phyloP scores from a whole-genome alignment of 192 early-diverging fungal species.

The Dimargaris cristalligena region DNA sequence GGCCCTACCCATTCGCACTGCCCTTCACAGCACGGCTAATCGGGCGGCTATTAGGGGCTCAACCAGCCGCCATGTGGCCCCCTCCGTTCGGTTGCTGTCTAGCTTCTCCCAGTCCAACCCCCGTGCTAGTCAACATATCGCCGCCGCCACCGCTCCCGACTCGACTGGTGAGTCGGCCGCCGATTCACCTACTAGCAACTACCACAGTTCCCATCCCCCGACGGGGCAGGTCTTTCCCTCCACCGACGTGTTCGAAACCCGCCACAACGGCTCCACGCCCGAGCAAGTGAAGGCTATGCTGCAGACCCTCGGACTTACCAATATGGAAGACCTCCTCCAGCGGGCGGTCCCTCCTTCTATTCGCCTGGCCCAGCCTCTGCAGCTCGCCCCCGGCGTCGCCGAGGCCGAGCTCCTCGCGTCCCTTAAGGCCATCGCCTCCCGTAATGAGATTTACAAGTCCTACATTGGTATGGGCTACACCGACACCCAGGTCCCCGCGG shows the following conservation, averaged over 20 bases:
- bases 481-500: constrained; percentile 74
- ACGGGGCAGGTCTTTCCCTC: background rate
- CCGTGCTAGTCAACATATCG: no score
- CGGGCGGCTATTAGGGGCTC: no score
- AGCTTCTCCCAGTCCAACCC: no score
- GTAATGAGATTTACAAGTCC: constrained; percentile 82
- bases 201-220: no score
- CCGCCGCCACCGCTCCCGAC: no score
- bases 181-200: no score
- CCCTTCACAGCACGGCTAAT: no score
- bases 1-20: no score
- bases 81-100: no score
- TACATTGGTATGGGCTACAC: constrained; percentile 97
- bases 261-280: constrained; percentile 77
- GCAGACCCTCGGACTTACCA: constrained; percentile 52
- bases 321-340: constrained; percentile 64
- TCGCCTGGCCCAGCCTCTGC: constrained; percentile 46
- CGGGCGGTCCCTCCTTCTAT: constrained; percentile 76
- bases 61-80: no score
- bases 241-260: constrained; percentile 54
- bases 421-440: constrained; percentile 66
- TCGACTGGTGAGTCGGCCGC: no score
- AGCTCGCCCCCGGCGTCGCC: constrained; percentile 56
- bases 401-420: constrained; percentile 77
- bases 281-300: constrained; percentile 71